Conservation (phyloP, 2,329 filamentous ascomycete species). For the Diaporthe nobilis region DNA sequence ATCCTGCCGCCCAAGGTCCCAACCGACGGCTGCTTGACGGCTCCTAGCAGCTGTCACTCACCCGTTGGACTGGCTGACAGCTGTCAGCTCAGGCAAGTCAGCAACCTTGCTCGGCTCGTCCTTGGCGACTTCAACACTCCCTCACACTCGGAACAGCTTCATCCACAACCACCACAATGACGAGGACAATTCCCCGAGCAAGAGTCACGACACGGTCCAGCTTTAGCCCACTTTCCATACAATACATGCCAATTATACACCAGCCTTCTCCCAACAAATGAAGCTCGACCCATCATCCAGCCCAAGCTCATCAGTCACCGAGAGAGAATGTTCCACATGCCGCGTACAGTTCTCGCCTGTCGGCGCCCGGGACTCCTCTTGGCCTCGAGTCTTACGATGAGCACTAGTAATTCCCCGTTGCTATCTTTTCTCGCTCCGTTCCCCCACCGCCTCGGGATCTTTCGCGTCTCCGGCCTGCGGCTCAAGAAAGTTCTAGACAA, state of each 20-base stretch:
- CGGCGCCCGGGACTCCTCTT: slow-evolving; percentile 4
- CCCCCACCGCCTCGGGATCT: background rate
- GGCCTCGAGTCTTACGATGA: background rate
- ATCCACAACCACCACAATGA: background rate
- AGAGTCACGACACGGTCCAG: background rate
- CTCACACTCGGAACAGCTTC: background rate
- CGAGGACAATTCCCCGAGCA: background rate
- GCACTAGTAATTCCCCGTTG: background rate
- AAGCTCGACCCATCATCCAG: background rate
- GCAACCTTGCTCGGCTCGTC: background rate
- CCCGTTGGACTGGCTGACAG: background rate
- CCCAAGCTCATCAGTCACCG: background rate
- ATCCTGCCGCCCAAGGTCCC: background rate
- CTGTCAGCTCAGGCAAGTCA: background rate
- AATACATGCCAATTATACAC: background rate
- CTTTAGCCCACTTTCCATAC: background rate
- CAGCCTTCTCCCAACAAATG: background rate
- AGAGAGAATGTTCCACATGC: background rate
- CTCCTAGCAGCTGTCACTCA: background rate
- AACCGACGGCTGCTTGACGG: background rate
- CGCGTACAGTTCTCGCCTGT: background rate
- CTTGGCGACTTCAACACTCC: background rate
- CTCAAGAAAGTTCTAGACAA: slow-evolving; percentile 15
- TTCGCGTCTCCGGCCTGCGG: background rate
- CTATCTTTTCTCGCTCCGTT: background rate